Evolutionary conservation across 2,329 filamentous ascomycete species (phyloP), one percentile per base, ranked within the genome.

Genomic region (Dactylonectria macrodidyma): DNA sequence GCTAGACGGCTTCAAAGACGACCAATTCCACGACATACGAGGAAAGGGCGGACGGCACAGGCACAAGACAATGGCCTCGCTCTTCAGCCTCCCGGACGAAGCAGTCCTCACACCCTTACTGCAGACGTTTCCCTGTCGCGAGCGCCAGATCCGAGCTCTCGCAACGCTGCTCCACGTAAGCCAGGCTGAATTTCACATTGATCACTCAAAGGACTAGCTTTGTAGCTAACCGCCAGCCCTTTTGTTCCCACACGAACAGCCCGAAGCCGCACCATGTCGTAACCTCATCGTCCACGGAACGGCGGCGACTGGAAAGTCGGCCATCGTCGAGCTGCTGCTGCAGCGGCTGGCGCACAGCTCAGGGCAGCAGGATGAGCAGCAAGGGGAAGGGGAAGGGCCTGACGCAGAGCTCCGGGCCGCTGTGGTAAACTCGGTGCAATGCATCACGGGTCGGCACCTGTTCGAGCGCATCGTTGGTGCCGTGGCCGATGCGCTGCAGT

Each of bases 241-340:
- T 30, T 30, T 30, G 19, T 30, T 7, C 26, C 26, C 26, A 30
- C 22, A n/a, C 16, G 3, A n/a, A 12, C 77, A 93, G 89, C 88
- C 90, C 24, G 81, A 84, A 54, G 86, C 91, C n/a, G 91, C 93
- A 34, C 91, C 89, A 64, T 93, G 92, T 64, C 85, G 90, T 11
- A 93, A 93, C 67, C 80, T 98, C 11, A 90, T 98, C 24, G 81
- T 97, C 56, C 91, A 98, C 79, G 96, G 96, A 58, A 89, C 95
- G 34, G 91, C 95, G 76, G 92, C 94, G 2, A 97, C 95, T 0
- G 95, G 95, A 47, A 98, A 98, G 83, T 93, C 90, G 36, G 88
- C 89, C 55, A 87, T 97, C 58, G 85, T 92, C 3, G 85, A 86
- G 64, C 85, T 87, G 3, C 86, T 82, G 24, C 75, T 83, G 44